Evolutionary conservation across 495 filamentous ascomycete species (phyloP).

Genomic region (Sporormia fimetaria): DNA sequence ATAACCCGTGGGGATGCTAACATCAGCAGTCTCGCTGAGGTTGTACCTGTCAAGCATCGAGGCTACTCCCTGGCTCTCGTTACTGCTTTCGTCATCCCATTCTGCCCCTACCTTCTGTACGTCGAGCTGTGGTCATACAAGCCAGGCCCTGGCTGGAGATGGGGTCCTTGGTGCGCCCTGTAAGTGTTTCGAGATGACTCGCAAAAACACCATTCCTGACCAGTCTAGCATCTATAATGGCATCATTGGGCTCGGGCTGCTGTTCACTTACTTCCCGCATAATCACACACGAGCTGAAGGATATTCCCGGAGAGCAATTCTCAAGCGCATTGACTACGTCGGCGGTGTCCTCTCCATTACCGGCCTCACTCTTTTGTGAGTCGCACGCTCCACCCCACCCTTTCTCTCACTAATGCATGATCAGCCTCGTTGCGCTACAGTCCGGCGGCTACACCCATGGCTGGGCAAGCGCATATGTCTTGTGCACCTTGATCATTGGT

Average conservation of each 20-base stretch:
- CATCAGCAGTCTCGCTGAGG: conserved; percentile 20
- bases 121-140: conserved; percentile 18
- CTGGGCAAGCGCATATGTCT: conserved; percentile 61
- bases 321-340: conserved; percentile 26
- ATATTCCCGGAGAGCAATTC: conserved; percentile 17
- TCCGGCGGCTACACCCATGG: conserved; percentile 50
- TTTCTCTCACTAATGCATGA: background rate
- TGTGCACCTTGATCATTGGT: conserved; percentile 71
- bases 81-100: conserved; percentile 27
- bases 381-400: background rate
- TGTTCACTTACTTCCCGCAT: conserved; percentile 27
- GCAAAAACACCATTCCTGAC: background rate
- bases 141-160: conserved; percentile 17
- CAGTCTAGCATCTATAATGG: conserved; percentile 24
- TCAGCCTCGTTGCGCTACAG: conserved; percentile 28
- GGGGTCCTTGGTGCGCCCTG: conserved; percentile 27
- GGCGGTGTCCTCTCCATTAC: conserved; percentile 25
- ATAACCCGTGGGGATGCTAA: background rate
- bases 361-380: conserved; percentile 26
- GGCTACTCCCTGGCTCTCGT: conserved; percentile 26
- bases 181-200: conserved; percentile 5
- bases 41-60: conserved; percentile 25
- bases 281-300: conserved; percentile 24
- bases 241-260: conserved; percentile 17
- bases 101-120: conserved; percentile 27